Evolutionary conservation across 208 protist species (phyloP).

Genomic region (Leishmania arabica): DNA sequence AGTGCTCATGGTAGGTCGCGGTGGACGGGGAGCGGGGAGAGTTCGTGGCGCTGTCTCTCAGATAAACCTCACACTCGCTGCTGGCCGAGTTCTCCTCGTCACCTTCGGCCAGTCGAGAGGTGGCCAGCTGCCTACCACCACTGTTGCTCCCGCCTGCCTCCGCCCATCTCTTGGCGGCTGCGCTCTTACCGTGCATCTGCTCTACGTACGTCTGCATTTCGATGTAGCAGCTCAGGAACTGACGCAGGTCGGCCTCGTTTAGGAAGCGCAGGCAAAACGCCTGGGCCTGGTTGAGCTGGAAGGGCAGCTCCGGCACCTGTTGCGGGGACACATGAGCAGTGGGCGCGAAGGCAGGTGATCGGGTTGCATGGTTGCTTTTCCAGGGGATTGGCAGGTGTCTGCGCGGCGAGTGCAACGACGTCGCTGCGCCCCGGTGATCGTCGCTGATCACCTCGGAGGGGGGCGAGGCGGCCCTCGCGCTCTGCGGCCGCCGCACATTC

Average conservation of each 20-base stretch:
- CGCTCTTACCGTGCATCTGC: neutral
- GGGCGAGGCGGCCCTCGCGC: neutral
- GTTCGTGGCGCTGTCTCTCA: neutral
- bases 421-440: neutral
- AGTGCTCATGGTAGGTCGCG: conserved; percentile 5
- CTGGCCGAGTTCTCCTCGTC: neutral
- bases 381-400: neutral
- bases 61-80: neutral
- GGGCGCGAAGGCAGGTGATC: neutral
- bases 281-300: neutral
- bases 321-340: neutral
- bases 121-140: neutral
- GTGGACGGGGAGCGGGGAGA: conserved; percentile 3
- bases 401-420: neutral
- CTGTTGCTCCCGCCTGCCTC: neutral
- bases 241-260: conserved; percentile 18
- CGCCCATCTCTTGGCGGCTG: neutral
- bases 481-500: neutral
- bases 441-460: neutral
- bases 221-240: conserved; percentile 17
- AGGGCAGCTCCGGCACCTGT: conserved; percentile 12
- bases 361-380: neutral
- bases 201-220: conserved; percentile 1
- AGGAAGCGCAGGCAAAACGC: conserved; percentile 25
- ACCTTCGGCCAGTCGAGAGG: neutral